These are phyloP conservation scores for Leucosporidium creatinivorum DNA, from an alignment of 768 basidiomycete species.

Conservation along the genomic window DNA sequence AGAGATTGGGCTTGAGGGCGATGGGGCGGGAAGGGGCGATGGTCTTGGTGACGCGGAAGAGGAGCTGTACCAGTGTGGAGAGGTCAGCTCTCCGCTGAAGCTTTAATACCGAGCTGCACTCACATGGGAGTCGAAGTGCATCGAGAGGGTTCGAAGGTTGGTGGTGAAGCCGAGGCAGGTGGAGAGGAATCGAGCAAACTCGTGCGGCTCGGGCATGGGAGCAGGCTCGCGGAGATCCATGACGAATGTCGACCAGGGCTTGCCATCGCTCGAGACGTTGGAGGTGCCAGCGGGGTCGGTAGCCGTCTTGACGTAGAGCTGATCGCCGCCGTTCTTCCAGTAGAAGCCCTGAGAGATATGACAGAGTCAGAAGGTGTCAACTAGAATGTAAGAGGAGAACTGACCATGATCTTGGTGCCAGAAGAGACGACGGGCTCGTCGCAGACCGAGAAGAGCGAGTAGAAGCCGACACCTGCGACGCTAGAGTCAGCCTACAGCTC, in stretches of 20 bases:
- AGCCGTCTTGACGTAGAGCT: constrained; percentile 35
- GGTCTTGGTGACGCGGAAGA: constrained; percentile 60
- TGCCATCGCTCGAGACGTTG: constrained; percentile 35
- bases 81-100: no score
- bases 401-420: constrained; percentile 75
- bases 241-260: constrained; percentile 77
- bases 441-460: constrained; percentile 37
- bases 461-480: no score
- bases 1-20: constrained; percentile 36
- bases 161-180: constrained; percentile 92
- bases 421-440: constrained; percentile 45
- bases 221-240: constrained; percentile 76
- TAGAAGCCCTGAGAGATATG: constrained; percentile 51
- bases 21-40: constrained; percentile 58
- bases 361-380: neutral
- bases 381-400: neutral
- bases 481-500: constrained; percentile 15
- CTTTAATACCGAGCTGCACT: no score
- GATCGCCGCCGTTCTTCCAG: constrained; percentile 72
- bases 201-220: constrained; percentile 69
- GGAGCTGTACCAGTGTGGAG: constrained; percentile 37
- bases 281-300: constrained; percentile 33
- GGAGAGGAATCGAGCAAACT: constrained; percentile 58
- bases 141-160: constrained; percentile 62
- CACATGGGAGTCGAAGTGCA: constrained; percentile 69